Evolutionary conservation across 2,329 filamentous ascomycete genomes (phyloP).

Genomic region (Blastomyces gilchristii): DNA sequence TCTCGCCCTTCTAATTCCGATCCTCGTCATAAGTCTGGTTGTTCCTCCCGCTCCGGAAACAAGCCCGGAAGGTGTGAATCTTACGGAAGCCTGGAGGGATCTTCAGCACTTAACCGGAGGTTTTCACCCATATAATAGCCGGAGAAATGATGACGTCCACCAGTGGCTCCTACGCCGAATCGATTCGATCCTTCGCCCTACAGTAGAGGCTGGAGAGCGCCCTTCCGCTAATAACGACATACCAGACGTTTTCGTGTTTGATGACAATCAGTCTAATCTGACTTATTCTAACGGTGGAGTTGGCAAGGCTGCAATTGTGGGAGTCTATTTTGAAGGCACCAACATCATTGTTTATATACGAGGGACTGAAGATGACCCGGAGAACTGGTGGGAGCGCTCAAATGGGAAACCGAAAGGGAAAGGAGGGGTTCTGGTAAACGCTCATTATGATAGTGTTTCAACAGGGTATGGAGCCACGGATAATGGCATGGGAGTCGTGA

Average conservation of each 20-base stretch:
- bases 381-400: slow-evolving; percentile 59
- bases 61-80: slow-evolving; percentile 56
- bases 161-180: slow-evolving; percentile 64
- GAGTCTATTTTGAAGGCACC: slow-evolving; percentile 79
- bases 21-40: slow-evolving; percentile 63
- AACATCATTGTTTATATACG: slow-evolving; percentile 90
- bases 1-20: slow-evolving; percentile 61
- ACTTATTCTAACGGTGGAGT: slow-evolving; percentile 50
- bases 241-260: slow-evolving; percentile 52
- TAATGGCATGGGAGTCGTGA: slow-evolving; percentile 83
- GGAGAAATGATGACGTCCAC: slow-evolving; percentile 68
- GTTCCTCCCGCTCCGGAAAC: slow-evolving; percentile 57
- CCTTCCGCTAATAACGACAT: slow-evolving; percentile 16
- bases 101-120: slow-evolving; percentile 61
- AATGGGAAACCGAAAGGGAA: slow-evolving; percentile 45
- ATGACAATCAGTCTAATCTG: slow-evolving; percentile 69
- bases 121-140: slow-evolving; percentile 85
- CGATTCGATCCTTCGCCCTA: slow-evolving; percentile 56
- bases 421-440: slow-evolving; percentile 82
- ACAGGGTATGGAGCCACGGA: slow-evolving; percentile 91
- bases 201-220: slow-evolving; percentile 31
- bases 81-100: slow-evolving; percentile 80
- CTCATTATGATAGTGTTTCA: slow-evolving; percentile 88
- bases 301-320: slow-evolving; percentile 33
- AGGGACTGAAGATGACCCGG: slow-evolving; percentile 62